Percentiles rank a stretch among this genome's conserved stretches.
phyloP scores from a whole-genome alignment of 768 basidiomycete genomes.

The Cantharellus anzutake region DNA sequence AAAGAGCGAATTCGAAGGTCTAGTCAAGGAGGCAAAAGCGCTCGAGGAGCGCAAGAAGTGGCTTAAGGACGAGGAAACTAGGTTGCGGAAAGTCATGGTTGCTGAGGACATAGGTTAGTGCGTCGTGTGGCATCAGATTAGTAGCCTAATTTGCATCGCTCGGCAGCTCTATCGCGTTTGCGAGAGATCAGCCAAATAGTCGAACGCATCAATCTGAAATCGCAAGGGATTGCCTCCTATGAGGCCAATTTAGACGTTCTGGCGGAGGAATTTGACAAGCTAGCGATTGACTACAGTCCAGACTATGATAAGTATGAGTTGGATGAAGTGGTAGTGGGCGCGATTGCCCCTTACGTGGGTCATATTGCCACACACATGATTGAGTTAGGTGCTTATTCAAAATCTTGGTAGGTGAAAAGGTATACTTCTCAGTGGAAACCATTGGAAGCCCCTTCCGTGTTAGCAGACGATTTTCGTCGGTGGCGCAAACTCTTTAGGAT shows the following conservation, averaged over 20 bases:
- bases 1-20: constrained; percentile 67
- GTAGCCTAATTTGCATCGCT: not conserved
- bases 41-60: constrained; percentile 65
- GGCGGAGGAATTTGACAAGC: constrained; percentile 46
- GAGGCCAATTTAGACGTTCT: constrained; percentile 60
- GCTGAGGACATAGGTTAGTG: constrained; percentile 60
- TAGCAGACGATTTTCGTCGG: constrained; percentile 32
- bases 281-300: constrained; percentile 44
- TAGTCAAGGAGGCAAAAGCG: constrained; percentile 76
- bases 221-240: constrained; percentile 42
- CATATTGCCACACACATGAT: not conserved
- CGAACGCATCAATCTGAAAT: constrained; percentile 43
- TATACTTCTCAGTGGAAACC: constrained; percentile 70
- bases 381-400: not conserved
- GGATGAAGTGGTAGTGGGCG: constrained; percentile 86
- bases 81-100: constrained; percentile 46
- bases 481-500: constrained; percentile 57
- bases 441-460: constrained; percentile 48
- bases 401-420: constrained; percentile 33
- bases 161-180: constrained; percentile 54
- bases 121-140: not conserved
- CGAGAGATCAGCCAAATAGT: constrained; percentile 60
- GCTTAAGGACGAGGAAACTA: constrained; percentile 46
- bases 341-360: constrained; percentile 60
- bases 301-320: constrained; percentile 67